Evolutionary conservation across 1,284 basidiomycete genomes (phyloP).

Genomic region (Papiliotrema fonsecae): DNA sequence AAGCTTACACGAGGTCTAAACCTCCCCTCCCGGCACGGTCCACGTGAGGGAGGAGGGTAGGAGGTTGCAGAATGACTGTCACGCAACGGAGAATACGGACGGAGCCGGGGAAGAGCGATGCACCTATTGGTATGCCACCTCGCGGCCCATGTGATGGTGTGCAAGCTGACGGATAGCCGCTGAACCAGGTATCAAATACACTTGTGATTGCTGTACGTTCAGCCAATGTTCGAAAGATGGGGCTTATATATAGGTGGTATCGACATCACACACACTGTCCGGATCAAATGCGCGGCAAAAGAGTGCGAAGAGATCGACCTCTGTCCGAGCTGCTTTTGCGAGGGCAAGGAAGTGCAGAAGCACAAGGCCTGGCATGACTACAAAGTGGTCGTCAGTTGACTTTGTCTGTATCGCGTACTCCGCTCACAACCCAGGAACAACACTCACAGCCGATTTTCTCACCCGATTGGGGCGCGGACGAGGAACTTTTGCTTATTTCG

Average conservation of each 20-base stretch:
- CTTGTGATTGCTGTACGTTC: constrained; percentile 47
- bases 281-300: constrained; percentile 83
- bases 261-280: constrained; percentile 70
- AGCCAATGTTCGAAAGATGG: background rate
- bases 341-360: constrained; percentile 79
- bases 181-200: constrained; percentile 47
- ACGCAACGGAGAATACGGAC: constrained; percentile 41
- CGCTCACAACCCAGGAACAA: constrained; percentile 64
- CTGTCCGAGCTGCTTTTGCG: constrained; percentile 84
- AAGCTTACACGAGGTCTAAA: background rate
- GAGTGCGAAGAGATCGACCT: constrained; percentile 79
- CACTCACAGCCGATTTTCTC: constrained; percentile 94
- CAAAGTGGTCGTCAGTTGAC: constrained; percentile 72
- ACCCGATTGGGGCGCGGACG: constrained; percentile 96
- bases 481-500: constrained; percentile 89
- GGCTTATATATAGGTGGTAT: constrained; percentile 26
- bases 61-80: constrained; percentile 36
- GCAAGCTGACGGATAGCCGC: constrained; percentile 24
- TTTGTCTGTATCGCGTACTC: background rate
- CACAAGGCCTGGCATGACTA: constrained; percentile 90
- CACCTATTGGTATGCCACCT: constrained; percentile 31
- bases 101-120: constrained; percentile 36
- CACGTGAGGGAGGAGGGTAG: constrained; percentile 8
- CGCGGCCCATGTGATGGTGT: background rate
- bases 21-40: background rate